Evolutionary conservation across 352 stramenopile species (phyloP).

Genomic region (Globisporangium megalacanthum): DNA sequence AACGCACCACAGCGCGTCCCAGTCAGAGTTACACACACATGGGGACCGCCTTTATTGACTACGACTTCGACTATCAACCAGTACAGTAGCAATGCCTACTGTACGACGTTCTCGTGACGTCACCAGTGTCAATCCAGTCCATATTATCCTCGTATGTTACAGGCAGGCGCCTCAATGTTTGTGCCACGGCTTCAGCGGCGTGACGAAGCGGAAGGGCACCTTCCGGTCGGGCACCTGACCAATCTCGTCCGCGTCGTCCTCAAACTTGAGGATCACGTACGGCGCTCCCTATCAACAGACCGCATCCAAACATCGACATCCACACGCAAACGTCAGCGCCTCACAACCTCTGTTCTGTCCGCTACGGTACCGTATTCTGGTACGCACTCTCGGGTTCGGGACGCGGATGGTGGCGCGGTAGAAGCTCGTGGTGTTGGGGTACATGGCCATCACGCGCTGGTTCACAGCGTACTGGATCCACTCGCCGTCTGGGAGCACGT

Average conservation of each 20-base stretch:
- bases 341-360: neutral
- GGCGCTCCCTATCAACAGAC: conserved; percentile 49
- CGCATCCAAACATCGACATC: neutral
- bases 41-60: too few relatives aligned
- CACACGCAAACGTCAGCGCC: neutral
- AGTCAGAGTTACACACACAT: too few relatives aligned
- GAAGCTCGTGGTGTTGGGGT: conserved; percentile 97
- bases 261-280: conserved; percentile 96
- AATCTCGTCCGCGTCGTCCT: conserved; percentile 94
- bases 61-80: too few relatives aligned
- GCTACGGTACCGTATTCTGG: too few relatives aligned
- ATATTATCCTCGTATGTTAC: neutral
- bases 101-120: too few relatives aligned
- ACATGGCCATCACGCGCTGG: conserved; percentile 95
- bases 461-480: conserved; percentile 88
- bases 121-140: too few relatives aligned
- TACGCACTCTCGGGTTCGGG: conserved; percentile 79
- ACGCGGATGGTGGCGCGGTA: conserved; percentile 91
- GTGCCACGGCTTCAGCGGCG: conserved; percentile 65
- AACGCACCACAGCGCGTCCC: too few relatives aligned
- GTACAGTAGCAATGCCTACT: too few relatives aligned
- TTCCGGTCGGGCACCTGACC: conserved; percentile 90
- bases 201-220: conserved; percentile 93
- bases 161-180: conserved; percentile 7
- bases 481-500: conserved; percentile 39